Percentiles rank a stretch among this genome's conserved stretches.
Conservation (phyloP, 1,284 basidiomycete genomes). For the Cryptococcus floricola region DNA sequence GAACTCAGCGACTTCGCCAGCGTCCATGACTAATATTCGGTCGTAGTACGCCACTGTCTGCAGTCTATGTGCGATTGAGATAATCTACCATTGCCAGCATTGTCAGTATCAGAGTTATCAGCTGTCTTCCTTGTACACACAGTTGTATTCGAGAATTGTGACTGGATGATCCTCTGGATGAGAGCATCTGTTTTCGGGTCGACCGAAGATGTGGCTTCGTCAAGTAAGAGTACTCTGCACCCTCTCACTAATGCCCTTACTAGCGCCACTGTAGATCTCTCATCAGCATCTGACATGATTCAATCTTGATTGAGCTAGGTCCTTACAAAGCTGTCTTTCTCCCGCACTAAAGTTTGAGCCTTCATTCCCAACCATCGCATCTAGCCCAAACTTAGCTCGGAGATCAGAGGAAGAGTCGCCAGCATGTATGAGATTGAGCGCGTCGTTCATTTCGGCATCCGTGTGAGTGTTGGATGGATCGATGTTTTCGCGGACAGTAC, state of each 20-base stretch:
- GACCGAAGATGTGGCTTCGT: conserved; percentile 55
- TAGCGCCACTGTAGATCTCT: conserved; percentile 53
- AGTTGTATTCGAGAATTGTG: conserved; percentile 57
- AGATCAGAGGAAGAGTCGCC: conserved; percentile 7
- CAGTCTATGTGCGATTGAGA: conserved; percentile 70
- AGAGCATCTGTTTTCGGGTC: conserved; percentile 75
- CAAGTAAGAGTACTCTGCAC: conserved; percentile 64
- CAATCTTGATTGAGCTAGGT: not conserved
- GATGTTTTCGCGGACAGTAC: conserved; percentile 45
- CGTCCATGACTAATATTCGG: conserved; percentile 45
- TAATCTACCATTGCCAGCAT: conserved; percentile 37
- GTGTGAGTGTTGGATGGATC: conserved; percentile 56
- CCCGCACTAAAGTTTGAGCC: conserved; percentile 56
- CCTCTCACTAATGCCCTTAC: conserved; percentile 68
- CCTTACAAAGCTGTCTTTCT: conserved; percentile 29
- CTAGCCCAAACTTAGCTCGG: conserved; percentile 56
- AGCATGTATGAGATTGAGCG: conserved; percentile 52
- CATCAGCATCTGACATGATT: not conserved
- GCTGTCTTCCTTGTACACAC: conserved; percentile 5
- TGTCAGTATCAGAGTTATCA: not conserved
- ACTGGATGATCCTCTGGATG: conserved; percentile 68
- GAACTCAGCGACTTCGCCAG: conserved; percentile 30
- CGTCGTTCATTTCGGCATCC: conserved; percentile 55
- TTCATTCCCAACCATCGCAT: conserved; percentile 45
- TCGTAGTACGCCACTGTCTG: conserved; percentile 61